Base-by-base conservation (phyloP, 768 basidiomycete species). In the Russula olivacea region DNA sequence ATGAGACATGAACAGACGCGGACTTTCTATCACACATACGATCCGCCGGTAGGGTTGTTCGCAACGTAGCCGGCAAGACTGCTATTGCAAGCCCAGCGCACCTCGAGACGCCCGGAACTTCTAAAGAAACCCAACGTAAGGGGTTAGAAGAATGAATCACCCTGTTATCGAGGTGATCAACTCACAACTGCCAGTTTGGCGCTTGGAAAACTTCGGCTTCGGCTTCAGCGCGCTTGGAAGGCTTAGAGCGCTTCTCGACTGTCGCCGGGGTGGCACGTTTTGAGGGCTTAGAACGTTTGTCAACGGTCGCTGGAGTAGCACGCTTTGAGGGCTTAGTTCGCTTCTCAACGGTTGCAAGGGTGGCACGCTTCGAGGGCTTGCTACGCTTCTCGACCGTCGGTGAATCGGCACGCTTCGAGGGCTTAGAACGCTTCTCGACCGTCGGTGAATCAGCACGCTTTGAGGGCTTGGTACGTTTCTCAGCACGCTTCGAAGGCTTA, bases 331-430 rank as follows among this genome's bases (percentile, higher is more conserved):
- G 19, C 1, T 10, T 0, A 10, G 43, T 5, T 0, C 43, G 43
- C 9, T n/a, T 9, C 43, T 3, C n/a, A 8, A n/a, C 2, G 0
- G 5, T 17, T 1, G n/a, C n/a, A n/a, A n/a, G n/a, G 15, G 11
- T 36, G 2, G 38, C 4, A 40, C 38, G 38, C 38, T 40, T 40
- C 6, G 38, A 40, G 12, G 36, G 36, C 4, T 12, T 2, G 4
- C 3, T 4, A 3, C 36, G 36, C 36, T 14, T 36, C 36, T 12
- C 36, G 14, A 36, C 12, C 0, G 10, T 15, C 17, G 40, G 17
- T 6, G 40, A 1, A 1, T 15, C 15, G 7, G 40, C 15, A 41
- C 40, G 40, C 15, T 41, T 41, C 1, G 40, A 41, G 8, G 40
- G 40, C 0, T 10, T 8, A 1, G 17, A 7, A 3, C 40, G 40